Evolutionary conservation across 2,329 filamentous ascomycete species (phyloP).

Genomic region (Ophiostoma ulmi): DNA sequence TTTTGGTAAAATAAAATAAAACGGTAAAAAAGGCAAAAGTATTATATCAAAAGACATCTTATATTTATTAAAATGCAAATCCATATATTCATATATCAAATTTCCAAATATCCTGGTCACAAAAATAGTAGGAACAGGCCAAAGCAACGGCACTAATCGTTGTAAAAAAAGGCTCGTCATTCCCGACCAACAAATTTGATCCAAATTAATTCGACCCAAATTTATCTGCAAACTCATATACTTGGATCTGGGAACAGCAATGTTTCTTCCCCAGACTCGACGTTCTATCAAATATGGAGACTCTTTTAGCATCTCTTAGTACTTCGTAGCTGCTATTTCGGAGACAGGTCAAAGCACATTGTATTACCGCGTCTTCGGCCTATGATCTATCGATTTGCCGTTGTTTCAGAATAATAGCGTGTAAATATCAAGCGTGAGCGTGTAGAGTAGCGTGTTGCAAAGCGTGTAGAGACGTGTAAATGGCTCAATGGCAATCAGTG

Average conservation of each 20-base stretch:
- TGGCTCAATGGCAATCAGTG: neutral
- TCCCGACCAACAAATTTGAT: neutral
- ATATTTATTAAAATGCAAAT: too few relatives aligned
- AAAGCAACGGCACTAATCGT: neutral
- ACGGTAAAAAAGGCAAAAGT: too few relatives aligned
- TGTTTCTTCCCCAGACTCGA: slow-evolving; percentile 1
- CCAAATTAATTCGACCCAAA: neutral
- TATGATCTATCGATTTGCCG: neutral
- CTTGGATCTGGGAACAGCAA: neutral
- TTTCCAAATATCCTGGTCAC: neutral
- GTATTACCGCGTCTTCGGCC: neutral
- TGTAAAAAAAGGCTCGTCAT: neutral
- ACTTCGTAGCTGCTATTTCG: neutral
- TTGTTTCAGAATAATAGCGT: neutral
- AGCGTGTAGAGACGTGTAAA: neutral
- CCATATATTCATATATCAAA: too few relatives aligned
- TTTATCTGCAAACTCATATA: neutral
- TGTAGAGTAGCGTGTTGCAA: neutral
- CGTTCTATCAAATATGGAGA: slow-evolving; percentile 9
- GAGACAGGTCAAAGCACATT: neutral
- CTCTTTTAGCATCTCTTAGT: neutral
- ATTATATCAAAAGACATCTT: too few relatives aligned
- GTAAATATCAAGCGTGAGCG: neutral
- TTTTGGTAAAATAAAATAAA: too few relatives aligned
- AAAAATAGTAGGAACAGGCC: neutral